A percentile compares a stretch with the other conserved stretches of the same genome.
Conservation (phyloP, 495 filamentous ascomycete genomes). For the Xylaria curta region DNA sequence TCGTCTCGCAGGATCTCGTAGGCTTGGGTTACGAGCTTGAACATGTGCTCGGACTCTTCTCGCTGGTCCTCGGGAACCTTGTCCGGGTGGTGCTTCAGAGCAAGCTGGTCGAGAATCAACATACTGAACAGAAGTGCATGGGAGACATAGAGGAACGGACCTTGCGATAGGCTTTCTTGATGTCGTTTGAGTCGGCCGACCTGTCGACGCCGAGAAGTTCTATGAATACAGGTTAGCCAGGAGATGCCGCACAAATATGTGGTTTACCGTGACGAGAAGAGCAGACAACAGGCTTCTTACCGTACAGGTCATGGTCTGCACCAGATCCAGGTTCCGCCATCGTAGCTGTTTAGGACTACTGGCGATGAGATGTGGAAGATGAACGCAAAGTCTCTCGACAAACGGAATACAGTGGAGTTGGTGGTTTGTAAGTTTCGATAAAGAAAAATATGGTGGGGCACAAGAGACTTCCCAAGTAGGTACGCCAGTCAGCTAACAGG, state of each 20-base stretch:
- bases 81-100: constrained; percentile 88
- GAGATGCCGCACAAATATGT: background rate
- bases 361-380: constrained; percentile 18
- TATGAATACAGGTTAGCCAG: constrained; percentile 37
- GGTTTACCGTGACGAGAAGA: background rate
- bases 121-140: constrained; percentile 11
- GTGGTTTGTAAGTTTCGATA: constrained; percentile 13
- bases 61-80: constrained; percentile 91
- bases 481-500: background rate
- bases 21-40: constrained; percentile 89
- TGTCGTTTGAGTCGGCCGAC: constrained; percentile 76
- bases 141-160: constrained; percentile 48
- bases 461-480: constrained; percentile 22
- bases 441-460: constrained; percentile 40
- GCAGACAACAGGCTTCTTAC: constrained; percentile 46
- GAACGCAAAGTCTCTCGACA: constrained; percentile 22
- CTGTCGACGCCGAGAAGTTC: constrained; percentile 79
- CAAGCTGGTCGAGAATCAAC: constrained; percentile 65
- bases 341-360: constrained; percentile 18
- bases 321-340: constrained; percentile 48
- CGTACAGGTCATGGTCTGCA: constrained; percentile 71
- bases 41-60: constrained; percentile 81
- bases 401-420: constrained; percentile 29
- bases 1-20: constrained; percentile 99
- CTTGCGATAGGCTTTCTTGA: constrained; percentile 98